Evolutionary conservation across 2,329 filamentous ascomycete species (phyloP), one percentile per base, ranked within the genome.

Genomic region (Sporothrix protearum): DNA sequence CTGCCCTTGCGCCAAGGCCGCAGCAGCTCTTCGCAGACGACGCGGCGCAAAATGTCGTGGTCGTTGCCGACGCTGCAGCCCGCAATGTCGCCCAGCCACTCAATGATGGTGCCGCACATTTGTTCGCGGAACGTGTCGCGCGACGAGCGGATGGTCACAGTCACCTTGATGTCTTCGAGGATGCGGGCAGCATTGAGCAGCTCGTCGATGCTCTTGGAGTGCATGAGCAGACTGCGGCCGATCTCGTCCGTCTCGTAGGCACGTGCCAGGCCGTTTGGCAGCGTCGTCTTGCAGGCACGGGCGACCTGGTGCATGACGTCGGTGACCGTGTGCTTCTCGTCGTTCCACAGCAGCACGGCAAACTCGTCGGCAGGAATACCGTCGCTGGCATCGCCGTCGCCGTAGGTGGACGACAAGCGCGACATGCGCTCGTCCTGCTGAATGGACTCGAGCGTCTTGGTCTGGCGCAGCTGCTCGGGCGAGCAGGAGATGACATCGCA

Each of bases 401-500:
- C 96, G 80, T 94, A 94, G 64, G 89, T 89, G 0, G 91, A 88
- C 8, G 87, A 89, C 45, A 98, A 83, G 25, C 94, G 87, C 19
- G 95, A 97, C 72, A 87, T 85, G 71, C 86, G 85, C 82, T 98
- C 96, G 80, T 99, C 96, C 73, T 90, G 86, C 71, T 88, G 82
- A 71, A 99, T 96, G 0, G 89, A 91, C 70, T 93, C 90, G 74
- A 90, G 88, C 0, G 93, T 92, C 83, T 98, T 99, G 9, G 90
- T 85, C 73, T 97, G 85, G 53, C 96, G 89, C 66, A 99, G 85
- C 81, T 99, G 95, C 81, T 99, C 96, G 0, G 96, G 96, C 1
- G 95, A 96, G 81, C 96, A 99, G 2, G 96, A 98, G 75, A 98
- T 94, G 73, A 99, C 94, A 82, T 99, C 96, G 82, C 95, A 97